Evolutionary conservation across 306 rosid species (phyloP).

Genomic region (Acacia acuminata): DNA sequence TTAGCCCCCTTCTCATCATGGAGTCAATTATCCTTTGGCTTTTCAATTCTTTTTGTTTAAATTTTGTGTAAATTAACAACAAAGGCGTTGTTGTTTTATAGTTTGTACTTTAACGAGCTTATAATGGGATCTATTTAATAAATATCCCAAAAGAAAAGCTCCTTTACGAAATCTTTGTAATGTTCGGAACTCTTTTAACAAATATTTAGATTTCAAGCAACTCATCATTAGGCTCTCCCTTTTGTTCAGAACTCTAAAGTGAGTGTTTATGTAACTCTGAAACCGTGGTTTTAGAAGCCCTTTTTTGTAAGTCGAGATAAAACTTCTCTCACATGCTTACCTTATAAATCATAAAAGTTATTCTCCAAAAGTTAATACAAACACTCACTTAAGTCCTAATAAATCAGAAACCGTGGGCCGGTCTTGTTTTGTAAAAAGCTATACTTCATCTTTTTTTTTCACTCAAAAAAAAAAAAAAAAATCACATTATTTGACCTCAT

Average conservation of each 20-base stretch:
- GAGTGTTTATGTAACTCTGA: no score
- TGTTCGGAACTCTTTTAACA: not conserved
- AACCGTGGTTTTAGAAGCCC: no score
- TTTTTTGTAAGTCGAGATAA: no score
- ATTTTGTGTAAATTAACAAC: not conserved
- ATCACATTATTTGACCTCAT: not conserved
- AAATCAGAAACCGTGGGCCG: not conserved
- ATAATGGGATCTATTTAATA: not conserved
- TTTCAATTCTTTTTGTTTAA: not conserved
- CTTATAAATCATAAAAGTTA: no score
- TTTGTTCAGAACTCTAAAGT: not conserved
- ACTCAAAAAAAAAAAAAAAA: no score
- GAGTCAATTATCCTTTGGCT: not conserved
- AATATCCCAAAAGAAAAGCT: not conserved
- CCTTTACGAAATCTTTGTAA: not conserved
- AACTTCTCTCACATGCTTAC: no score
- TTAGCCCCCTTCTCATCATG: constrained; percentile 3
- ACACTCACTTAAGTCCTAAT: no score
- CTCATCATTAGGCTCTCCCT: not conserved
- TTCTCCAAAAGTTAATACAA: no score
- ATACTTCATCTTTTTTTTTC: not conserved
- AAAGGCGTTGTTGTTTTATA: not conserved
- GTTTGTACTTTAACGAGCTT: no score
- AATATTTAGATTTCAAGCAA: not conserved
- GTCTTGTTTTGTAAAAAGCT: not conserved